Conservation (phyloP, 1,284 basidiomycete species). For the Apiotrichum mycotoxinovorans region DNA sequence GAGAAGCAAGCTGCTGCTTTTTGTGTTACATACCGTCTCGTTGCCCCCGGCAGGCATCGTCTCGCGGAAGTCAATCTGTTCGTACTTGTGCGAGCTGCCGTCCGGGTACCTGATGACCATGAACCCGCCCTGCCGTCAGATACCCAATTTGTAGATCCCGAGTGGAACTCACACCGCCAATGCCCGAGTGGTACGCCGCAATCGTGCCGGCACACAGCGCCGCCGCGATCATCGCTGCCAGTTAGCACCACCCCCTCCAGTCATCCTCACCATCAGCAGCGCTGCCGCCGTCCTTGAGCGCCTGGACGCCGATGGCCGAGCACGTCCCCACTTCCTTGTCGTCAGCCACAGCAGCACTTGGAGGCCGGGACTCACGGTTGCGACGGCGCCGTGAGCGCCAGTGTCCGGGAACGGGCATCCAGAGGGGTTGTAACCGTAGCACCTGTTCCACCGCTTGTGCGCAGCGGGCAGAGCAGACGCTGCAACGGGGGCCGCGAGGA, state of each 20-base stretch:
- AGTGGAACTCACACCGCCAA: slow-evolving; percentile 40
- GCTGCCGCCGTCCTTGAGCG: slow-evolving; percentile 47
- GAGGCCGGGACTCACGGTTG: slow-evolving; percentile 14
- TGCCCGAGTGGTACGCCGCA: slow-evolving; percentile 48
- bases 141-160: neutral
- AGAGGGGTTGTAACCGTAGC: slow-evolving; percentile 23
- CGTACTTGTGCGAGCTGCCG: slow-evolving; percentile 34
- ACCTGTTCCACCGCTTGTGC: slow-evolving; percentile 20
- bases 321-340: slow-evolving; percentile 46
- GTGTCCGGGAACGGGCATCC: slow-evolving; percentile 26
- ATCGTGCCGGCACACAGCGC: slow-evolving; percentile 50
- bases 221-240: slow-evolving; percentile 32
- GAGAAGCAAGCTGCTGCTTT: slow-evolving; percentile 16
- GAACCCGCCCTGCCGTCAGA: slow-evolving; percentile 16
- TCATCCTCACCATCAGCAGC: slow-evolving; percentile 44
- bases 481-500: neutral
- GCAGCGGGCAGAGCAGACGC: neutral
- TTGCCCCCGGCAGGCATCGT: slow-evolving; percentile 46
- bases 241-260: neutral
- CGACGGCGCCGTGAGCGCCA: slow-evolving; percentile 26
- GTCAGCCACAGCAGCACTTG: neutral
- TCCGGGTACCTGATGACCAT: slow-evolving; percentile 19
- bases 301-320: slow-evolving; percentile 48
- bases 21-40: slow-evolving; percentile 48
- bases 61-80: slow-evolving; percentile 52